Percentiles rank a stretch among this genome's conserved stretches.
Evolutionary conservation across 2,329 filamentous ascomycete species (phyloP).

Genomic region (Trichoderma asperellum): DNA sequence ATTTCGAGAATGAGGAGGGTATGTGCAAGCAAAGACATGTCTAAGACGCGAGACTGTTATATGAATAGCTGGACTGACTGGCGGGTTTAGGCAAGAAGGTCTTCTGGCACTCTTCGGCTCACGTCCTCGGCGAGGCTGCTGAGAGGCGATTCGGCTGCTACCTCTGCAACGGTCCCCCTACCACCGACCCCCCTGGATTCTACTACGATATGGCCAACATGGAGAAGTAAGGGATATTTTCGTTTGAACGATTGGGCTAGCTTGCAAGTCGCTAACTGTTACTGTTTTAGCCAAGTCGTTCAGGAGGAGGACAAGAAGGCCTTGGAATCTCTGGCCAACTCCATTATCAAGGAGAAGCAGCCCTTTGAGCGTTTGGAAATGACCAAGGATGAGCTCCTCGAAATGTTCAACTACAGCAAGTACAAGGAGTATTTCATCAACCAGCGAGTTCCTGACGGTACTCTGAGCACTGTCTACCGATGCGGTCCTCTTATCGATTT

Average conservation of each 20-base stretch:
- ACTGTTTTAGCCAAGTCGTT: conserved; percentile 62
- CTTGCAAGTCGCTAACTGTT: conserved; percentile 32
- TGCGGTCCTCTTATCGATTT: conserved; percentile 94
- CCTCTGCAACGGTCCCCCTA: conserved; percentile 90
- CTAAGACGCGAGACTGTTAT: background rate
- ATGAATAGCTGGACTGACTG: conserved; percentile 5
- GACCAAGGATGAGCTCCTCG: conserved; percentile 86
- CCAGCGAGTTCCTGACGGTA: conserved; percentile 71
- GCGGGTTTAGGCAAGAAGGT: conserved; percentile 73
- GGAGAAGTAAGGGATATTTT: conserved; percentile 40
- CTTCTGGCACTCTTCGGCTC: conserved; percentile 97
- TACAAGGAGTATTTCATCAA: conserved; percentile 98
- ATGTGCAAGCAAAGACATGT: background rate
- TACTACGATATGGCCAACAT: conserved; percentile 91
- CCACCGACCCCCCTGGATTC: conserved; percentile 76
- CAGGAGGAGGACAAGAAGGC: conserved; percentile 85
- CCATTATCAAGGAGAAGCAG: conserved; percentile 95
- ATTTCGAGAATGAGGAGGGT: conserved; percentile 65
- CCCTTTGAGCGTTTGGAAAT: conserved; percentile 87
- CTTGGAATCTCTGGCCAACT: conserved; percentile 77
- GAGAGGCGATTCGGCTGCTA: conserved; percentile 90
- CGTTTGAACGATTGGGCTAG: background rate
- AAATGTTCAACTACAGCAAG: conserved; percentile 97
- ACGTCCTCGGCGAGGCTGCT: conserved; percentile 92
- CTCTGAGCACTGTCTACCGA: conserved; percentile 90